Base-by-base conservation (phyloP, 805 yeast species). In the Dipodascus geniculatus region DNA sequence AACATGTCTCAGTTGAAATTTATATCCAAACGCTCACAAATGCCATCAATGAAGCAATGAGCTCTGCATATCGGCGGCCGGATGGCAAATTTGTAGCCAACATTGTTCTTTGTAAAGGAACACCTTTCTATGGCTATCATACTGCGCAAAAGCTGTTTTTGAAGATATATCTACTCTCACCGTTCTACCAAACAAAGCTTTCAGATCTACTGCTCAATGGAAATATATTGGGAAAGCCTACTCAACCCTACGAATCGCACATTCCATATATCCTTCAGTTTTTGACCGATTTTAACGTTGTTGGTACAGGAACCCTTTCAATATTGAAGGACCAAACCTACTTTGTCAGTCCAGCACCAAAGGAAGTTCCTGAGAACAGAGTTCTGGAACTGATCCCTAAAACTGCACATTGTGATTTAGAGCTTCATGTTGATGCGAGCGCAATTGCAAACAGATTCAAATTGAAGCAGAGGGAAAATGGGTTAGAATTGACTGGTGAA, bases 71-170 rank as follows among this genome's bases (percentile, higher is more conserved):
- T 53, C 60, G 64, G 17, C 57, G 68, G 4, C 57, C 57, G 33
- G 48, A 49, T 17, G 56, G 50, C 23, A 50, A 19, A 9, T 70
- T 61, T 57, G 65, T 71, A 6, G 67, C 70, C 20, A 57, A 60
- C 20, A 61, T 70, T 6, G 52, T 60, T 3, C 64, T 87, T 0
- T 85, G 95, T 52, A 80, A 81, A 57, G 96, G 84, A 0, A 73
- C 79, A 0, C 91, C 95, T 0, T 83, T 90, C 50, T 93, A 93
- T 65, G 98, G 98, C 0, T 91, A 77, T 65, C 80, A 80, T 58
- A 73, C 79, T 1, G 88, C 88, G 0, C 77, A 80, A 70, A 60
- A 71, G n/a, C 68, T 77, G 1, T 85, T 79, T 61, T 77, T 85
- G 60, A 89, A 88, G 65, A 77, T 93, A 1, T 76, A 80, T 50